Evolutionary conservation across 2,329 filamentous ascomycete species (phyloP), one percentile per base, ranked within the genome.

Genomic region (Monilinia fructigena): DNA sequence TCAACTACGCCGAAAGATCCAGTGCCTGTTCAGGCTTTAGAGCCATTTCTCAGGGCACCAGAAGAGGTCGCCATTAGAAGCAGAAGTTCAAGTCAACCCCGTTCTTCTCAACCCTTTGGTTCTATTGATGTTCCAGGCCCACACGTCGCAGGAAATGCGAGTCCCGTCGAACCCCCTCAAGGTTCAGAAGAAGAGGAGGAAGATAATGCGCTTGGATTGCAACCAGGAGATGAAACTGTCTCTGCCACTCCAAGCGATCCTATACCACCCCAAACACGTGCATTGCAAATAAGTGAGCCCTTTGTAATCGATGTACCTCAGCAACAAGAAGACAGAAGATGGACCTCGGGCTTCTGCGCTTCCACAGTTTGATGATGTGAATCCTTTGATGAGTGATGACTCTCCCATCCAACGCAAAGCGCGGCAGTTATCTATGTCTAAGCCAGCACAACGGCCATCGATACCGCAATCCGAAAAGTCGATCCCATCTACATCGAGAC

Each of bases 1-100:
- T 65, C 63, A 31, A 65, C 63, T n/a, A 65, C 68, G 18, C 68
- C 70, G 16, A 69, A 67, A 16, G 69, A 67, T 3, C 67, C 70
- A 54, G 47, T 63, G 14, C 68, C 69, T 50, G 55, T 56, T 52
- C 65, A 65, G 20, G 42, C 55, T 61, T 14, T 61, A 20, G 45
- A 61, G 58, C 58, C 58, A 26, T 61, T 26, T 50, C 58, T 61
- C 4, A 61, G 58, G 38, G 45, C 47, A 38, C 50, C 55, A 23
- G 63, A 61, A 7, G 45, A 60, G 8, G 55, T 65, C 42, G 55
- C 18, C 7, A 65, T 61, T 38, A 65, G 55, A 7, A 65, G 55
- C 20, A 59, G 55, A 53, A 38, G 42, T 35, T 56, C 55, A n/a
- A 64, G 52, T 45, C 58, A 58, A 53, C 54, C 48, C 12, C 50